A percentile compares a stretch with the other conserved stretches of the same genome.
phyloP scores from a whole-genome alignment of 202 grass and related monocot genomes.

The Cymbopogon flexuosus region DNA sequence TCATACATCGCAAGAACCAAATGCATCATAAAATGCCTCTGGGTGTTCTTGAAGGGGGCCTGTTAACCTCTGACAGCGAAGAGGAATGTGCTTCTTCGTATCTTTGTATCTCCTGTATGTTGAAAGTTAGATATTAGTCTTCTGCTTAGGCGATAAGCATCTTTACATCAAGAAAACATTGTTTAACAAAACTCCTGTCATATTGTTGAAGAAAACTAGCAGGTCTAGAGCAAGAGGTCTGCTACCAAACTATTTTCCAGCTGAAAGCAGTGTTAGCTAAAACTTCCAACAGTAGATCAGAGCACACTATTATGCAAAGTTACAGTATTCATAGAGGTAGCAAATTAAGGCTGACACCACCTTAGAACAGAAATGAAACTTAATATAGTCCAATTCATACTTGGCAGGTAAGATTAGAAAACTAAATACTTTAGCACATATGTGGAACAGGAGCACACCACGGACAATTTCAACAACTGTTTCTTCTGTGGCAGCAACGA shows the following conservation, averaged over 20 bases:
- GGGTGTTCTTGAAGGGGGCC: constrained; percentile 60
- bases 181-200: neutral
- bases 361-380: neutral
- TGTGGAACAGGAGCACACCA: neutral
- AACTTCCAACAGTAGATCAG: constrained; percentile 1
- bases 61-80: constrained; percentile 51
- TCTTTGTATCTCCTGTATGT: constrained; percentile 71
- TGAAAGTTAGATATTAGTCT: constrained; percentile 26
- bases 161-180: neutral
- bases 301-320: neutral
- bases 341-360: neutral
- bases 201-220: neutral
- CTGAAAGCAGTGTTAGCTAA: neutral
- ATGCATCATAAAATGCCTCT: constrained; percentile 56
- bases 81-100: constrained; percentile 60
- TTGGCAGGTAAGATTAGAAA: neutral
- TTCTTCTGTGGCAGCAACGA: neutral
- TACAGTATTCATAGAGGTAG: neutral
- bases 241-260: constrained; percentile 12
- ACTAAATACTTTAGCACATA: neutral
- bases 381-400: neutral
- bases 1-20: constrained; percentile 38
- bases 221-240: neutral
- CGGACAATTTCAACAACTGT: neutral
- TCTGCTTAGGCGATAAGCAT: neutral